Percentiles rank a stretch among this genome's conserved stretches.
Conservation (phyloP, 2,329 filamentous ascomycete genomes). For the Cytospora piceicola region DNA sequence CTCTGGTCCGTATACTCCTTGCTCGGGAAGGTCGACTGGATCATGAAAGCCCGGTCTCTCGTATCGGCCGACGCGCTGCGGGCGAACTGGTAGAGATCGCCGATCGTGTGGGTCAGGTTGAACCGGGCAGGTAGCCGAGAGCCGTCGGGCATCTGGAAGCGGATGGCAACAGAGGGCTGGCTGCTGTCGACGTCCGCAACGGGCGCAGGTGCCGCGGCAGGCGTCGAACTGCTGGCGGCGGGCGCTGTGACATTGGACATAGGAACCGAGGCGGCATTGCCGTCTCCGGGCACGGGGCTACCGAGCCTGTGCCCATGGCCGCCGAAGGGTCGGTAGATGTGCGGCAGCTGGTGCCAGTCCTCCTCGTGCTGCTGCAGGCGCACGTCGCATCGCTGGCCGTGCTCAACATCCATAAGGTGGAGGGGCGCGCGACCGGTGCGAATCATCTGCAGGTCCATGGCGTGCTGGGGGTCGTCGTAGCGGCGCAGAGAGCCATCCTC, state of each 20-base stretch:
- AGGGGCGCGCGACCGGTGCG: constrained; percentile 75
- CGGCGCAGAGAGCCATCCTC: constrained; percentile 78
- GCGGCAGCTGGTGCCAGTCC: constrained; percentile 73
- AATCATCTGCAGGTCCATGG: constrained; percentile 74
- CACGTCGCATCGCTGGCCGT: constrained; percentile 77
- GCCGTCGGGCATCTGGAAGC: constrained; percentile 79
- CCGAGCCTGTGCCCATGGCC: constrained; percentile 75
- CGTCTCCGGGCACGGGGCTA: constrained; percentile 71
- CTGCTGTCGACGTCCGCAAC: constrained; percentile 61
- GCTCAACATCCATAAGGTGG: constrained; percentile 75
- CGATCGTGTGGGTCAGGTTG: constrained; percentile 77
- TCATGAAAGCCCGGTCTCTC: constrained; percentile 65
- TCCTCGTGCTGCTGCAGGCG: constrained; percentile 77
- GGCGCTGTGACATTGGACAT: constrained; percentile 34
- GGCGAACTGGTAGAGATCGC: constrained; percentile 77
- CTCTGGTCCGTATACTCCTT: constrained; percentile 76
- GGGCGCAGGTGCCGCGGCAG: constrained; percentile 36
- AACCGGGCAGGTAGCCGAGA: constrained; percentile 78
- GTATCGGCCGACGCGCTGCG: constrained; percentile 63
- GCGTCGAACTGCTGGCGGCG: constrained; percentile 33
- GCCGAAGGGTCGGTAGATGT: constrained; percentile 75
- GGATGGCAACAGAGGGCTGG: constrained; percentile 70
- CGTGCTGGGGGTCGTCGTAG: constrained; percentile 78
- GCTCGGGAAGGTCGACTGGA: constrained; percentile 82
- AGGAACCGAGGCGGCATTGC: constrained; percentile 41